phyloP scores from a whole-genome alignment of 441 rosid species.

The Capsella rubella region DNA sequence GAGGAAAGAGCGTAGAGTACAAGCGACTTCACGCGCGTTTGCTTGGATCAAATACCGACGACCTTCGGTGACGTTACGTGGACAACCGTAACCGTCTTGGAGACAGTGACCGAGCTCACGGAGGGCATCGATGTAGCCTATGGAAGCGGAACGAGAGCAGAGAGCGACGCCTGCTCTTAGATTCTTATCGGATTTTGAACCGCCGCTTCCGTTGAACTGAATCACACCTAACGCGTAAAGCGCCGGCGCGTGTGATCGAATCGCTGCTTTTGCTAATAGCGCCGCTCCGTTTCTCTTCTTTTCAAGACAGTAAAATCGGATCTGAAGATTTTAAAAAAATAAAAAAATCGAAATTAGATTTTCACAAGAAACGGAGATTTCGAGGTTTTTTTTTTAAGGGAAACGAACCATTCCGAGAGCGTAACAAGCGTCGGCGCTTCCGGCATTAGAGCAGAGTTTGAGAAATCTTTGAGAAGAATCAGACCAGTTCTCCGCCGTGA shows the following conservation, averaged over 20 bases:
- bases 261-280: conserved; percentile 87
- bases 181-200: conserved; percentile 66
- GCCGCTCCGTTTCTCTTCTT: conserved; percentile 70
- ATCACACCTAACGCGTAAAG: conserved; percentile 86
- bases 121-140: conserved; percentile 81
- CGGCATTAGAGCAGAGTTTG: conserved; percentile 64
- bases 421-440: conserved; percentile 75
- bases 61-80: conserved; percentile 61
- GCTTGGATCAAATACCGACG: conserved; percentile 81
- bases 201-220: conserved; percentile 95
- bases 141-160: conserved; percentile 75
- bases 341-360: not conserved
- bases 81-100: conserved; percentile 92
- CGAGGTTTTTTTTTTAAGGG: not conserved
- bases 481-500: conserved; percentile 69
- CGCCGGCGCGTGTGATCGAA: conserved; percentile 73
- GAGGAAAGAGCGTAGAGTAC: conserved; percentile 42
- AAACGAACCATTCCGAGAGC: conserved; percentile 77
- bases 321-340: conserved; percentile 49
- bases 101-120: conserved; percentile 92
- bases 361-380: not conserved
- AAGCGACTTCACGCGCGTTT: conserved; percentile 76
- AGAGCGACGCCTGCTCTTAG: conserved; percentile 81
- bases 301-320: conserved; percentile 85
- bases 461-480: conserved; percentile 76